Conservation (phyloP, 2,329 filamentous ascomycete species). For the Penicillium sp. region DNA sequence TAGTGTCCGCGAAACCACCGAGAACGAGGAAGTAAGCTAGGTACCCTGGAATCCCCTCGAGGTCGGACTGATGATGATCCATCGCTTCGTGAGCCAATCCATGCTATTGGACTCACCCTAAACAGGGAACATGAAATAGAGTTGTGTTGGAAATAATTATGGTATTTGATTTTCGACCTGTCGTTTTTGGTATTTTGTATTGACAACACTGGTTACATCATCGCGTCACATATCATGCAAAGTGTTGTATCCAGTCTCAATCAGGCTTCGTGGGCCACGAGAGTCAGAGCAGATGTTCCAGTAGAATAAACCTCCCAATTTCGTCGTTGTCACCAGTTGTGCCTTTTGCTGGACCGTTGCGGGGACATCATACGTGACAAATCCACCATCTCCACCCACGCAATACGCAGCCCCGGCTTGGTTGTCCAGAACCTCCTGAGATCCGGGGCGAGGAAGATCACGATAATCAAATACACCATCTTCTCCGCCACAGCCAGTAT, state of each 20-base stretch:
- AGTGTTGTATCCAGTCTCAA: constrained; percentile 60
- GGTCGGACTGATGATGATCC: too few relatives aligned
- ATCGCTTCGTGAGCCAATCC: too few relatives aligned
- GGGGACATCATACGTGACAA: constrained; percentile 77
- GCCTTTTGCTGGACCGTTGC: constrained; percentile 76
- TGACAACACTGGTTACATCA: neutral
- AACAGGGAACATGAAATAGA: too few relatives aligned
- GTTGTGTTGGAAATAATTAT: neutral
- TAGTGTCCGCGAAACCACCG: neutral
- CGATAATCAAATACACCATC: constrained; percentile 74
- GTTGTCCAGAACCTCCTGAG: constrained; percentile 68
- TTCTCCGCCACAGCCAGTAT: constrained; percentile 54
- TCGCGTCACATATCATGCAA: constrained; percentile 45
- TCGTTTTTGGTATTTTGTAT: neutral
- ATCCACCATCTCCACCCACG: constrained; percentile 68
- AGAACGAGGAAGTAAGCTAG: too few relatives aligned
- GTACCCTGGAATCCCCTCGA: too few relatives aligned
- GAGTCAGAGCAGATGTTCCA: constrained; percentile 76
- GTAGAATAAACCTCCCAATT: constrained; percentile 76
- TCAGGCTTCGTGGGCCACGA: constrained; percentile 56
- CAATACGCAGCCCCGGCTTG: constrained; percentile 70
- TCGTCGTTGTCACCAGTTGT: constrained; percentile 68
- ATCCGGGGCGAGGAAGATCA: constrained; percentile 61
- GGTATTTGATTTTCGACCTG: neutral
- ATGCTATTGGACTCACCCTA: too few relatives aligned